These are phyloP conservation scores for Escovopsis sp. DNA, from an alignment of 2,329 filamentous ascomycete genomes.

Conservation along the genomic window DNA sequence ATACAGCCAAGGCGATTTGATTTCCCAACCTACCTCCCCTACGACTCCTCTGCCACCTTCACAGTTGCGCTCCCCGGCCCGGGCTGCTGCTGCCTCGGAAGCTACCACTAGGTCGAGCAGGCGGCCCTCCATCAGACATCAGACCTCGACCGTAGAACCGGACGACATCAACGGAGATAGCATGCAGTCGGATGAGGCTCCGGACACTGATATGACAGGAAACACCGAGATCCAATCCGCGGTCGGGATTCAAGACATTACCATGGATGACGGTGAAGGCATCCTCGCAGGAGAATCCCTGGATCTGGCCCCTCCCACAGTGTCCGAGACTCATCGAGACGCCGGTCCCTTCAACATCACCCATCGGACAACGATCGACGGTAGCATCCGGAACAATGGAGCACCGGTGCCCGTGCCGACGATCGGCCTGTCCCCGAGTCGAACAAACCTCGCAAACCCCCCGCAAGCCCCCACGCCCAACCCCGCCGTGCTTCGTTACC, in stretches of 20 bases:
- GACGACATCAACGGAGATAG: slow-evolving; percentile 82
- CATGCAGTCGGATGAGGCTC: slow-evolving; percentile 61
- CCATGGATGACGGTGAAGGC: slow-evolving; percentile 64
- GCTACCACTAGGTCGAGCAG: slow-evolving; percentile 44
- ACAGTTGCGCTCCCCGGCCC: slow-evolving; percentile 40
- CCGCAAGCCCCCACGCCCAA: slow-evolving; percentile 59
- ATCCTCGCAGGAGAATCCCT: slow-evolving; percentile 65
- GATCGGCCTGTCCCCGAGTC: slow-evolving; percentile 60
- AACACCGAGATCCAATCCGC: slow-evolving; percentile 66
- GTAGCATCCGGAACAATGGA: slow-evolving; percentile 63
- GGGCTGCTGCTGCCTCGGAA: slow-evolving; percentile 36
- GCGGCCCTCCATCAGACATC: slow-evolving; percentile 77
- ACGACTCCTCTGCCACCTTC: slow-evolving; percentile 66
- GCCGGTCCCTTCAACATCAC: slow-evolving; percentile 89
- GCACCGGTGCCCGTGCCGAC: slow-evolving; percentile 50
- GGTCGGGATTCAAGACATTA: slow-evolving; percentile 73
- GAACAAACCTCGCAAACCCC: slow-evolving; percentile 54
- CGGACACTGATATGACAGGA: slow-evolving; percentile 64
- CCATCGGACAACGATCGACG: slow-evolving; percentile 70
- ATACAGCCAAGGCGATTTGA: slow-evolving; percentile 41
- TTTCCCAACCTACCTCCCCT: slow-evolving; percentile 84
- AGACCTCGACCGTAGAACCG: slow-evolving; percentile 76
- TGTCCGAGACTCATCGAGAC: slow-evolving; percentile 66
- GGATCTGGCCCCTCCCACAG: slow-evolving; percentile 60
- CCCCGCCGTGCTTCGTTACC: slow-evolving; percentile 62